A percentile compares a stretch with the other conserved stretches of the same genome.
phyloP scores from a whole-genome alignment of 2,329 filamentous ascomycete genomes.

The Beauveria brongniartii region DNA sequence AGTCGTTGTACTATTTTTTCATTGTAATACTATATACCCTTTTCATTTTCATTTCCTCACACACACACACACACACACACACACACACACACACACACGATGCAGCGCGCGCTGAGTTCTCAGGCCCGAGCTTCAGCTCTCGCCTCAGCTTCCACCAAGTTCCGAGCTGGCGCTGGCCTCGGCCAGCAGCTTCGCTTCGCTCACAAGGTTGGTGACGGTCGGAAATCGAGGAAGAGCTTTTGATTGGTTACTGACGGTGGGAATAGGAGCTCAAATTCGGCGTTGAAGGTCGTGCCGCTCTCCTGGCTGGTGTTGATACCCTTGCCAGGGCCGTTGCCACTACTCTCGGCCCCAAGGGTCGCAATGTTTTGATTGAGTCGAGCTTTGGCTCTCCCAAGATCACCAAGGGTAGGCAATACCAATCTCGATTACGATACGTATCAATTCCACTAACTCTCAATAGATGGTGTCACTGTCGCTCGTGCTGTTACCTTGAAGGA shows the following conservation, averaged over 20 bases:
- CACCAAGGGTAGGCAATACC: slow-evolving; percentile 71
- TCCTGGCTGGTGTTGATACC: slow-evolving; percentile 92
- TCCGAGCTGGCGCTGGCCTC: slow-evolving; percentile 56
- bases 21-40: slow-evolving; percentile 22
- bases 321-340: slow-evolving; percentile 93
- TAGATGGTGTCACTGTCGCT: slow-evolving; percentile 82
- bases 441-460: neutral
- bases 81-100: slow-evolving; percentile 42
- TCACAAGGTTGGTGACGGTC: slow-evolving; percentile 67
- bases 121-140: slow-evolving; percentile 72
- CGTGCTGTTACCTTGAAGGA: slow-evolving; percentile 90
- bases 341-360: slow-evolving; percentile 93
- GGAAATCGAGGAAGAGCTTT: neutral
- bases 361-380: slow-evolving; percentile 97
- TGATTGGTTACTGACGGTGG: slow-evolving; percentile 11
- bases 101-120: slow-evolving; percentile 93
- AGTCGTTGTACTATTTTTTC: slow-evolving; percentile 11
- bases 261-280: slow-evolving; percentile 92
- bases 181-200: slow-evolving; percentile 91
- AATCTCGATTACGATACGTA: neutral
- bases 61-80: slow-evolving; percentile 19
- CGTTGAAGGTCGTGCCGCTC: slow-evolving; percentile 81
- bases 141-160: slow-evolving; percentile 57
- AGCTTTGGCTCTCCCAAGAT: slow-evolving; percentile 99
- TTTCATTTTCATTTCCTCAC: slow-evolving; percentile 20